phyloP scores from a whole-genome alignment of 2,329 filamentous ascomycete species.

The Zasmidium cellare region DNA sequence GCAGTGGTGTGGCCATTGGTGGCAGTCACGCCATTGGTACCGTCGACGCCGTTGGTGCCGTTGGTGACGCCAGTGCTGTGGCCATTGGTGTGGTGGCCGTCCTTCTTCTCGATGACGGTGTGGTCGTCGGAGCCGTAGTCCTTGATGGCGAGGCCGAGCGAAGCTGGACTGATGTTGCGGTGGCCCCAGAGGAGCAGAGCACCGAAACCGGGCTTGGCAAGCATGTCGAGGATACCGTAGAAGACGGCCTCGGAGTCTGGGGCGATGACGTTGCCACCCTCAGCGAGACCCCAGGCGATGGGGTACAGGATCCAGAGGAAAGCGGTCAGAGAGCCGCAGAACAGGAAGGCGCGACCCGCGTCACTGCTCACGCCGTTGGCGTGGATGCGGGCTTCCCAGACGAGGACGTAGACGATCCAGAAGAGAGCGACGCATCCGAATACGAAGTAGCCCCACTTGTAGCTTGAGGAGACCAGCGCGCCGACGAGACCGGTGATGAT shows the following conservation, averaged over 20 bases:
- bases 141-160: conserved; percentile 55
- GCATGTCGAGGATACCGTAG: conserved; percentile 66
- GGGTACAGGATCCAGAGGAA: conserved; percentile 67
- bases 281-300: conserved; percentile 61
- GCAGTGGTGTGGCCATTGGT: neutral
- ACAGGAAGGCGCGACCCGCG: conserved; percentile 55
- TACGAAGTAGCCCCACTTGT: conserved; percentile 69
- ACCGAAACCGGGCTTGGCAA: conserved; percentile 66
- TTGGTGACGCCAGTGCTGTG: conserved; percentile 22
- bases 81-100: conserved; percentile 18
- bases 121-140: conserved; percentile 48
- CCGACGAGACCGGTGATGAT: conserved; percentile 67
- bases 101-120: conserved; percentile 35
- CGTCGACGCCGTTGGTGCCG: conserved; percentile 16
- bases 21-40: conserved; percentile 9
- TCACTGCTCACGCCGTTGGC: conserved; percentile 56
- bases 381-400: conserved; percentile 57
- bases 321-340: conserved; percentile 59
- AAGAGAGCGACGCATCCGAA: conserved; percentile 53
- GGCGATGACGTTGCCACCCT: conserved; percentile 66
- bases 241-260: conserved; percentile 68
- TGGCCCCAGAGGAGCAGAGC: conserved; percentile 63
- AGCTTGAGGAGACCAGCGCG: conserved; percentile 60
- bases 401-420: conserved; percentile 62
- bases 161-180: conserved; percentile 59